Base-by-base conservation (phyloP, 176 grass and related monocot species). In the Eragrostis nindensis region DNA sequence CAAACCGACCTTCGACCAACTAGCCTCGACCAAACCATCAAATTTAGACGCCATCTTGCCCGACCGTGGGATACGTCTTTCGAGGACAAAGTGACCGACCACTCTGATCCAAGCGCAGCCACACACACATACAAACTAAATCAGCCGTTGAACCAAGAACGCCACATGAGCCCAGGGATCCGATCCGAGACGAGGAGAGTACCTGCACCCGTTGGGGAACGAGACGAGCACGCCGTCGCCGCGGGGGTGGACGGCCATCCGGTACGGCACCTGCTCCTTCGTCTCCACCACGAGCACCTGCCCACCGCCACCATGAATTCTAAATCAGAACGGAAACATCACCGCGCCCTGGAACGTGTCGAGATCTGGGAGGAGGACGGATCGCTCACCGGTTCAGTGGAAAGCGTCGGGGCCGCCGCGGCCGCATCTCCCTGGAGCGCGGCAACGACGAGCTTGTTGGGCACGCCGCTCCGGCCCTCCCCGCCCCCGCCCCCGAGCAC, bases 231-330 rank as follows among this genome's bases (percentile, higher is more conserved):
- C 61, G 38, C 89, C 91, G 40, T 92, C 86, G 66, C 89, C 93
- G 24, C 70, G 78, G 8, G 93, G 97, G 83, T 99, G 97, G 59
- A 99, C 84, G 32, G 85, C 79, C 97, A 99, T 99, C 82, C 97
- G 90, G 68, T 95, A 99, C 19, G 97, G 93, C 64, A 90, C 85
- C 83, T 90, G 75, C 47, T 85, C 78, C 12, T 77, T 68, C 12
- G 90, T 93, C n/a, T 53, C 70, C 64, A 90, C 63, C 84, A 89
- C 87, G 18, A 95, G 65, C 71, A 88, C 93, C 97, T 99, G 82
- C 55, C n/a, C n/a, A n/a, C 80, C 39, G 14, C 42, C 39, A 49
- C 40, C n/a, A 38, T 14, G n/a, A 74, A 22, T 22, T 7, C 72
- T 16, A 43, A 19, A 86, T 73, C 71, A 92, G 46, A 67, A 60